Conservation (phyloP, 1,284 basidiomycete genomes). For the Psilocybe mexicana region DNA sequence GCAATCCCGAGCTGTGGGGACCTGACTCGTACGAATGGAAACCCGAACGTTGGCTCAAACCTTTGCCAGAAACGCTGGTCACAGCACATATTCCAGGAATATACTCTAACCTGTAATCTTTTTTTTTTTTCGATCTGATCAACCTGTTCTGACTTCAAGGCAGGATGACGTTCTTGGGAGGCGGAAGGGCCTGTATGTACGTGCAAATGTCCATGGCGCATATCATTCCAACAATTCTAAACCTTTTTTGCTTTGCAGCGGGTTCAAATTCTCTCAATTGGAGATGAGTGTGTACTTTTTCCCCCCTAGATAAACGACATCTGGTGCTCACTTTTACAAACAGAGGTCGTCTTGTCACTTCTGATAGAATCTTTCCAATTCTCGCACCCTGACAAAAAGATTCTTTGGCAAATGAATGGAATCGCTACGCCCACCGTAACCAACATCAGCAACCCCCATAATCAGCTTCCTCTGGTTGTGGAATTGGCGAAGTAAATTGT, state of each 20-base stretch:
- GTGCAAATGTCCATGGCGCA: conserved; percentile 6
- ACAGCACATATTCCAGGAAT: conserved; percentile 35
- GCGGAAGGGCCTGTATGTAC: conserved; percentile 40
- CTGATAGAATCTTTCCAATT: conserved; percentile 26
- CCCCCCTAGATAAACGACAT: not conserved
- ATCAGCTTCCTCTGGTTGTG: conserved; percentile 21
- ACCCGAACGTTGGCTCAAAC: conserved; percentile 41
- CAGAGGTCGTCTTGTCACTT: conserved; percentile 27
- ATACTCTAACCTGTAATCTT: conserved; percentile 33
- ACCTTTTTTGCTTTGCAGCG: conserved; percentile 7
- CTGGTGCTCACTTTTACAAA: not conserved
- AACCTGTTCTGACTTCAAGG: not conserved
- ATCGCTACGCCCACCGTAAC: conserved; percentile 25
- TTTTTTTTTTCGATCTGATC: not conserved
- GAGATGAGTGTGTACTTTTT: conserved; percentile 26
- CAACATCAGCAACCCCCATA: conserved; percentile 1
- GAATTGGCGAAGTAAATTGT: conserved; percentile 8
- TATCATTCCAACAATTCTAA: not conserved
- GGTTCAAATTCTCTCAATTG: conserved; percentile 27
- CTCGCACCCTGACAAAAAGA: conserved; percentile 24
- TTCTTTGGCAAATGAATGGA: conserved; percentile 30
- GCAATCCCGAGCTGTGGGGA: conserved; percentile 32
- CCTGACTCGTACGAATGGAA: conserved; percentile 30
- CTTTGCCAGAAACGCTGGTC: conserved; percentile 26
- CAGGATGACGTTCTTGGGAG: conserved; percentile 42